Base-by-base conservation (phyloP, 306 rosid genomes). In the Lablab purpureus region DNA sequence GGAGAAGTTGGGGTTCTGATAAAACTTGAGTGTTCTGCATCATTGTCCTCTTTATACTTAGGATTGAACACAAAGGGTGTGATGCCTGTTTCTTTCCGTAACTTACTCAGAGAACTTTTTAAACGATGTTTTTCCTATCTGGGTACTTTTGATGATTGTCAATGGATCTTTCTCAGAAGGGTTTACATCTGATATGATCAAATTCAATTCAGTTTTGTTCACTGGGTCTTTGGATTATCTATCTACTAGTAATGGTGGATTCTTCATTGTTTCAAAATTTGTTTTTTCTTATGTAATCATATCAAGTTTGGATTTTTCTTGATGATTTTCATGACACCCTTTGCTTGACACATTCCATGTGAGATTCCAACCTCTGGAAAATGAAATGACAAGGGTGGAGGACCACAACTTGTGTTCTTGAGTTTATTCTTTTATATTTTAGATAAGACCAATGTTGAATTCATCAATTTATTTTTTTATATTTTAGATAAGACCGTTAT, bases 301-400 rank as follows among this genome's bases (percentile, higher is more conserved):
- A 7, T 32, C 22, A 32, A 7, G 7, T 32, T 15, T 15, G 13
- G 43, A 7, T 7, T 7, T 64, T 2, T 23, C 12, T 8, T 73
- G 23, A 43, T 14, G 13, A 46, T 25, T 75, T 75, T 75, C 22
- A 0, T 43, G 56, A 21, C 54, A 28, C 30, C 8, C 71, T 36
- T 10, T 18, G 50, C 2, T 28, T 14, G 67, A 7, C 67, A 28
- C 41, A 60, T 60, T 34, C 77, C 70, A 69, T 70, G 78, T 82
- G 81, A 67, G 50, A 69, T 9, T 13, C 18, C 18, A 34, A 50
- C 6, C 13, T 63, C 34, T 49, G 7, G 17, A 34, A 56, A 32
- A 32, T 32, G 21, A 3, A 27, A 27, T 5, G 0, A 46, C 7
- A 55, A 19, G 63, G 4, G 66, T 52, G 19, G 18, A 40, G 75